phyloP scores from a whole-genome alignment of 176 grass and related monocot genomes.

The Paspalum vaginatum region DNA sequence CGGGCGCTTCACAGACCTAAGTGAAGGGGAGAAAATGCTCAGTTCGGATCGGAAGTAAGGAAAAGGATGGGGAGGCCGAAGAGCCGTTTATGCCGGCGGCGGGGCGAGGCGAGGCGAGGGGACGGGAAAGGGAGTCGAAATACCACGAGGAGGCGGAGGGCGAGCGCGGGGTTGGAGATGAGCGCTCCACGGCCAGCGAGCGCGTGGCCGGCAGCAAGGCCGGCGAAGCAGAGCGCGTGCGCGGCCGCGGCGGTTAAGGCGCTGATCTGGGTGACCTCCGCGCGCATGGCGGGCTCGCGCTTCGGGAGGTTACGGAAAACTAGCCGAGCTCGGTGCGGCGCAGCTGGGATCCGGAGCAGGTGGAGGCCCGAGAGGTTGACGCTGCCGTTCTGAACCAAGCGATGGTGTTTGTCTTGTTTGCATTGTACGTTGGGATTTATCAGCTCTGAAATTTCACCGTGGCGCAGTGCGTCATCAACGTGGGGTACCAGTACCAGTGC shows the following conservation, averaged over 20 bases:
- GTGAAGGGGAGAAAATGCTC: neutral
- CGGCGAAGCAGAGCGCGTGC: slow-evolving; percentile 57
- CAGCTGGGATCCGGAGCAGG: no score
- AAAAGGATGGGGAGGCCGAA: neutral
- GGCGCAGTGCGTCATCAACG: no score
- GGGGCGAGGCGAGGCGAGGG: neutral
- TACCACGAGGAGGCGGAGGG: slow-evolving; percentile 78
- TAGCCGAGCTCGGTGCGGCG: no score
- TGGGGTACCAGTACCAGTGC: no score
- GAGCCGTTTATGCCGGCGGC: neutral
- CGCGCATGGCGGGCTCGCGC: slow-evolving; percentile 33
- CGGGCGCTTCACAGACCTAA: slow-evolving; percentile 67
- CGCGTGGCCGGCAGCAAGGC: slow-evolving; percentile 44
- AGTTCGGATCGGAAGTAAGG: neutral
- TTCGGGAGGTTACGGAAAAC: neutral
- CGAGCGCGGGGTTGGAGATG: slow-evolving; percentile 52
- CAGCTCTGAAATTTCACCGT: no score
- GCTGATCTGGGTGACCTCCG: slow-evolving; percentile 49
- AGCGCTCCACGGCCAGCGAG: slow-evolving; percentile 46
- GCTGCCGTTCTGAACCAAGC: no score
- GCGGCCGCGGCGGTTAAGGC: slow-evolving; percentile 19
- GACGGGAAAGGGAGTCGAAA: neutral
- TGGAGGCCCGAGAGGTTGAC: no score
- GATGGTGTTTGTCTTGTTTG: no score
- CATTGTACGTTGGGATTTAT: no score